Evolutionary conservation across 306 rosid species (phyloP).

Genomic region (Acacia crassicarpa): DNA sequence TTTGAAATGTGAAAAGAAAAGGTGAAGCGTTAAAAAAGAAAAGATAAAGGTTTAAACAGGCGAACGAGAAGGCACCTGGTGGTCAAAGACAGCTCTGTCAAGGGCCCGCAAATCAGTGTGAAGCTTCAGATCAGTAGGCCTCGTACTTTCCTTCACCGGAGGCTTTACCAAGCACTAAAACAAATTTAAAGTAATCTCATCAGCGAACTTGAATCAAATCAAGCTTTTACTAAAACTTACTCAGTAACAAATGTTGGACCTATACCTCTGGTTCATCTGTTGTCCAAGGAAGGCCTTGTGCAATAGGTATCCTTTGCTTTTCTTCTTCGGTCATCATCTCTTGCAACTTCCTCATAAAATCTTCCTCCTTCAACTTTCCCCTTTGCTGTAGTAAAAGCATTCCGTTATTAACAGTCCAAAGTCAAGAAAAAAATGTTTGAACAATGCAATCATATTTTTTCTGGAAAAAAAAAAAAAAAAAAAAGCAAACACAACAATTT

Average conservation of each 20-base stretch:
- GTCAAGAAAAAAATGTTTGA: neutral
- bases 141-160: conserved; percentile 75
- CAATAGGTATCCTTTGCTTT: conserved; percentile 73
- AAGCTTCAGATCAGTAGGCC: conserved; percentile 66
- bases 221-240: neutral
- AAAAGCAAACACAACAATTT: neutral
- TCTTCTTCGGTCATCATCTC: conserved; percentile 80
- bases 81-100: conserved; percentile 80
- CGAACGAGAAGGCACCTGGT: conserved; percentile 57
- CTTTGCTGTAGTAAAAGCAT: conserved; percentile 63
- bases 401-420: conserved; percentile 23
- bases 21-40: neutral
- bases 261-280: conserved; percentile 96
- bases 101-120: conserved; percentile 74
- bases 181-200: conserved; percentile 22
- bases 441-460: neutral
- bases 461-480: too few relatives aligned
- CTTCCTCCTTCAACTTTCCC: conserved; percentile 83
- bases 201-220: conserved; percentile 4
- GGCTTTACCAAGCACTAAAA: conserved; percentile 78
- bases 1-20: neutral
- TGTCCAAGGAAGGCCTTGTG: conserved; percentile 98
- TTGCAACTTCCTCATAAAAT: conserved; percentile 68
- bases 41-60: neutral
- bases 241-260: neutral